Conservation (phyloP, 139 green algal species). For the Nannochloris sp. region DNA sequence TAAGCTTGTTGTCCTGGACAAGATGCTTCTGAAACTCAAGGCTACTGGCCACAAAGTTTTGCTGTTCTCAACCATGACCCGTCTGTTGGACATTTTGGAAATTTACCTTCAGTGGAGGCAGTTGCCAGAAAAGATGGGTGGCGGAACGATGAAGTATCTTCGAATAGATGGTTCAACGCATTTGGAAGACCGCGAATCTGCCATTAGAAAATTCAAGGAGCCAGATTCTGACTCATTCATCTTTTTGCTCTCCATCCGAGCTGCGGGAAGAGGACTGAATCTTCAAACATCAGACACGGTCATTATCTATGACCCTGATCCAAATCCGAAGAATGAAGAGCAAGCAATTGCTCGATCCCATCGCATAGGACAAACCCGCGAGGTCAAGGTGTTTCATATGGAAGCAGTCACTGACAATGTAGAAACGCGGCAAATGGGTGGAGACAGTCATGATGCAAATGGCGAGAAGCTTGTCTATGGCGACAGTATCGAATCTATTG, state of each 20-base stretch:
- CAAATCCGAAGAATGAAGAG: conserved; percentile 99
- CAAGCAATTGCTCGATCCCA: conserved; percentile 90
- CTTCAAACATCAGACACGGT: conserved; percentile 94
- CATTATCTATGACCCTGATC: conserved; percentile 96
- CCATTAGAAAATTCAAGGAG: conserved; percentile 89
- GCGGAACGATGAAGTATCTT: conserved; percentile 42
- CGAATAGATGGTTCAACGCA: conserved; percentile 82
- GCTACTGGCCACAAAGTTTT: conserved; percentile 59
- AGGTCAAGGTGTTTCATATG: conserved; percentile 84
- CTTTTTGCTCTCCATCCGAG: conserved; percentile 71
- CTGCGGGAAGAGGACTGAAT: conserved; percentile 87
- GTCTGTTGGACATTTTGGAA: conserved; percentile 71
- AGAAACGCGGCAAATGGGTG: neutral
- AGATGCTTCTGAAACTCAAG: conserved; percentile 82
- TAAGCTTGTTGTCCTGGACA: conserved; percentile 87
- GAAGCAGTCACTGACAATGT: conserved; percentile 68
- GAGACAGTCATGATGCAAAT: too few relatives aligned
- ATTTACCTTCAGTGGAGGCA: conserved; percentile 40
- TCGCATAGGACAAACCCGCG: conserved; percentile 93
- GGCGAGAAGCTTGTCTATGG: conserved; percentile 37
- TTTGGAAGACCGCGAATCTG: conserved; percentile 63
- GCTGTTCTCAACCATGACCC: conserved; percentile 81
- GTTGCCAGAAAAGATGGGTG: conserved; percentile 7
- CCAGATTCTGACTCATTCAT: conserved; percentile 75
- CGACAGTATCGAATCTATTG: conserved; percentile 87